Conservation (phyloP, 176 grass and related monocot species). For the Phyllostachys edulis region DNA sequence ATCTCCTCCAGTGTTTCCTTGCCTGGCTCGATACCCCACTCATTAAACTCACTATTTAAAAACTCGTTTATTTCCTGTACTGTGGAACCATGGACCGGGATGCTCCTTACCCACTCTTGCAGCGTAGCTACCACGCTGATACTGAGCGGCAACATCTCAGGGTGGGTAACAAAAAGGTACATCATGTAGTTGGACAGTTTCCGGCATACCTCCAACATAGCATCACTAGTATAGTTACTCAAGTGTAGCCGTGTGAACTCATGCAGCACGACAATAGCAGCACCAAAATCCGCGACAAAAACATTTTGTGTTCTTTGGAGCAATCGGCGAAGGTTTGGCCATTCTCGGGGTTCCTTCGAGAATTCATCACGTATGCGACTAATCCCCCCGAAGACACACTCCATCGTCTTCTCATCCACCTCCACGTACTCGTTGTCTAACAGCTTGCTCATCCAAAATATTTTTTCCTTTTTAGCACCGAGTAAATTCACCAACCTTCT, state of each 20-base stretch:
- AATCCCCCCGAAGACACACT: neutral
- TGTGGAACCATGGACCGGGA: too few species aligned
- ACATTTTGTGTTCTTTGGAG: too few species aligned
- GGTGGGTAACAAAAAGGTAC: neutral
- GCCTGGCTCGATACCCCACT: too few species aligned
- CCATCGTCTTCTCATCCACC: neutral
- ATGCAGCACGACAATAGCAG: neutral
- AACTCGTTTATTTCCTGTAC: too few species aligned
- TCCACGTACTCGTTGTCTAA: neutral
- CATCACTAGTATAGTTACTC: too few species aligned
- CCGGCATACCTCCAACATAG: too few species aligned
- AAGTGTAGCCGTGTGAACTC: neutral
- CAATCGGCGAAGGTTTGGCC: neutral
- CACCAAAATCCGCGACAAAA: neutral
- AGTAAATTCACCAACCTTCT: neutral
- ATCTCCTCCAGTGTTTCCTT: too few species aligned
- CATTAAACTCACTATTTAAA: too few species aligned
- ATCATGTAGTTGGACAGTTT: slow-evolving; percentile 1
- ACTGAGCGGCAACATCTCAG: neutral
- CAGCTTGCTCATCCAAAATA: neutral
- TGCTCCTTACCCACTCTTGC: too few species aligned
- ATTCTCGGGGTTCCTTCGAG: neutral
- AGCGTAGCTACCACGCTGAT: neutral
- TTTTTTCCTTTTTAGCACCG: neutral
- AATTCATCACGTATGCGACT: neutral